Conservation (phyloP, 2,329 filamentous ascomycete genomes). For the Chalaropsis thielavioides region DNA sequence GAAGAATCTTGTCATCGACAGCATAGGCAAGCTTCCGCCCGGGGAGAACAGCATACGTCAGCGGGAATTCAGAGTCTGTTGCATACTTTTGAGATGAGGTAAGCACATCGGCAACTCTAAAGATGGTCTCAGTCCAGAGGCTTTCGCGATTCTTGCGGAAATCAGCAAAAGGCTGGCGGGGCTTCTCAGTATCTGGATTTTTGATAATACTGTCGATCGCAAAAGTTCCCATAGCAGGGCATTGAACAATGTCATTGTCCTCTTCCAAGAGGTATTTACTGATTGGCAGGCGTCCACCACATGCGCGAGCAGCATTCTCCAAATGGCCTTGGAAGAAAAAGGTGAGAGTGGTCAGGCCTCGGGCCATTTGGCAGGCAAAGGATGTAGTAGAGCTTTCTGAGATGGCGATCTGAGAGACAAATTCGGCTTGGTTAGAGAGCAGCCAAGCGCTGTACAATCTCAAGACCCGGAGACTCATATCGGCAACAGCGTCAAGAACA, state of each 20-base stretch:
- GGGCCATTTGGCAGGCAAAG: slow-evolving; percentile 16
- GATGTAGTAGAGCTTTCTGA: slow-evolving; percentile 8
- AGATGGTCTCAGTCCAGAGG: slow-evolving; percentile 13
- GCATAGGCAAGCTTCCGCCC: slow-evolving; percentile 13
- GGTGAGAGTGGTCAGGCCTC: slow-evolving; percentile 15
- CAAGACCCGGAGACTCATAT: slow-evolving; percentile 17
- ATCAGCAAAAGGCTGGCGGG: slow-evolving; percentile 2
- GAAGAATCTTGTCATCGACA: slow-evolving; percentile 14
- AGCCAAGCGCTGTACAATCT: slow-evolving; percentile 19
- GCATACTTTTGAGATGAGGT: slow-evolving; percentile 13
- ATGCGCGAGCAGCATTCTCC: slow-evolving; percentile 4
- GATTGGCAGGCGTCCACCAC: slow-evolving; percentile 9
- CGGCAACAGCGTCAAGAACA: slow-evolving; percentile 3
- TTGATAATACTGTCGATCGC: slow-evolving; percentile 6
- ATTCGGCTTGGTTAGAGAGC: slow-evolving; percentile 10
- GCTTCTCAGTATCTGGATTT: neutral
- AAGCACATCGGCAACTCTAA: slow-evolving; percentile 13
- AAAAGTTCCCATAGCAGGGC: slow-evolving; percentile 12
- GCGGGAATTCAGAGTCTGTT: slow-evolving; percentile 10
- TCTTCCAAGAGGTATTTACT: slow-evolving; percentile 17
- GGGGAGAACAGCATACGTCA: slow-evolving; percentile 14
- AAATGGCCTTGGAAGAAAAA: slow-evolving; percentile 16
- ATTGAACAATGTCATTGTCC: slow-evolving; percentile 15
- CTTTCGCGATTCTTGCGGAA: slow-evolving; percentile 5
- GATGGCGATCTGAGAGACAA: slow-evolving; percentile 7